Evolutionary conservation across 2,329 filamentous ascomycete genomes (phyloP).

Genomic region (Hypomyces perniciosus): DNA sequence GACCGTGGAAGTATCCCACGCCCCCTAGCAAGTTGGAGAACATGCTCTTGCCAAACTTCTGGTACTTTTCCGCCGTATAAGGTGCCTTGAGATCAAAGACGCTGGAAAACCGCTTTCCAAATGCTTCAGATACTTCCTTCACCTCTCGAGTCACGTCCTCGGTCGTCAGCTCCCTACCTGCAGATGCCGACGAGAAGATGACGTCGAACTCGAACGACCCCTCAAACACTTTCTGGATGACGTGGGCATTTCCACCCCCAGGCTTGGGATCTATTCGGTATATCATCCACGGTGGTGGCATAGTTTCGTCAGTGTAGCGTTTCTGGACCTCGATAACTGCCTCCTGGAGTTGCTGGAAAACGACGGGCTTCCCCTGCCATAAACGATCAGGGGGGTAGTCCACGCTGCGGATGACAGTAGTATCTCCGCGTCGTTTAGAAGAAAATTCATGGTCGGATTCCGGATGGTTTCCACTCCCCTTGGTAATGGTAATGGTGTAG

Average conservation of each 20-base stretch:
- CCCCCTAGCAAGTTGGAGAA: conserved; percentile 92
- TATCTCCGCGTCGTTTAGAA: conserved; percentile 63
- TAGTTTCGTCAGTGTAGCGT: conserved; percentile 51
- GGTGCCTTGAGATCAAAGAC: conserved; percentile 64
- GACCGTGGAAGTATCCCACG: conserved; percentile 90
- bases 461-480: conserved; percentile 58
- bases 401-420: conserved; percentile 70
- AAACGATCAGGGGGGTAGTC: conserved; percentile 59
- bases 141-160: conserved; percentile 67
- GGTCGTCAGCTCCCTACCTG: conserved; percentile 46
- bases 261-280: conserved; percentile 71
- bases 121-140: conserved; percentile 57
- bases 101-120: conserved; percentile 67
- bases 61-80: conserved; percentile 67
- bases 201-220: conserved; percentile 91
- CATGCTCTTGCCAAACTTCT: conserved; percentile 77
- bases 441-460: conserved; percentile 61
- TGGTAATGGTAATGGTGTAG: conserved; percentile 72
- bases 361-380: conserved; percentile 75
- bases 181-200: conserved; percentile 76
- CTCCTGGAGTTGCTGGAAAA: conserved; percentile 49
- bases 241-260: conserved; percentile 70
- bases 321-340: conserved; percentile 44
- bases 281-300: conserved; percentile 78
- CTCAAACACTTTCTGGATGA: conserved; percentile 87